Evolutionary conservation across 1,284 basidiomycete genomes (phyloP).

Genomic region (Stygiomarasmius scandens): DNA sequence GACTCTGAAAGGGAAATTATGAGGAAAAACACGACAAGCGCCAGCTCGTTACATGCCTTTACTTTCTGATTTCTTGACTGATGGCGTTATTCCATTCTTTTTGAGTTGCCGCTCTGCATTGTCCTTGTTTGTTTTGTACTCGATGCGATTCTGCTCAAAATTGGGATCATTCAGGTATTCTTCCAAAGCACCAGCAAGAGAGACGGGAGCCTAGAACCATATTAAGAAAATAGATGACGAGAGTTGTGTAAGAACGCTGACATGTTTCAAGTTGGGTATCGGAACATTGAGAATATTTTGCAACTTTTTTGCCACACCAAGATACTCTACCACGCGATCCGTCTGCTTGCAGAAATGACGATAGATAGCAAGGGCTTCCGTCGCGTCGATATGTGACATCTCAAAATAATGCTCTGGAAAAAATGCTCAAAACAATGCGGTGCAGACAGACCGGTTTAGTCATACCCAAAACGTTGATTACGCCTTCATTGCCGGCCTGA

Average conservation of each 20-base stretch:
- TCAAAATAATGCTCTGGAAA: slow-evolving; percentile 95
- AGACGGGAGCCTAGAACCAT: slow-evolving; percentile 80
- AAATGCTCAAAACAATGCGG: slow-evolving; percentile 1
- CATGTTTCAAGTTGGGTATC: slow-evolving; percentile 94
- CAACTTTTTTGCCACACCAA: slow-evolving; percentile 90
- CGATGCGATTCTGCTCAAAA: slow-evolving; percentile 92
- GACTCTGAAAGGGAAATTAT: slow-evolving; percentile 8
- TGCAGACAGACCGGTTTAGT: neutral
- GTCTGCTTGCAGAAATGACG: slow-evolving; percentile 95
- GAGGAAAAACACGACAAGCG: neutral
- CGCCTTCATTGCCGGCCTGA: slow-evolving; percentile 96
- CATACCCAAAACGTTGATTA: slow-evolving; percentile 92
- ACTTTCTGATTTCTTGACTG: slow-evolving; percentile 8
- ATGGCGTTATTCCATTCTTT: slow-evolving; percentile 23
- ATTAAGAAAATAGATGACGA: neutral
- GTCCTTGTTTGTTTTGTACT: slow-evolving; percentile 89
- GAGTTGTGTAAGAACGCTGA: slow-evolving; percentile 37
- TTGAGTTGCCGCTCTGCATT: slow-evolving; percentile 56
- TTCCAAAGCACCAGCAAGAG: slow-evolving; percentile 89
- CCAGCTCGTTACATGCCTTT: slow-evolving; percentile 12
- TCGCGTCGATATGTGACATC: slow-evolving; percentile 93
- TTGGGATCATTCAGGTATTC: slow-evolving; percentile 96
- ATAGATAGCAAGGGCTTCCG: slow-evolving; percentile 87
- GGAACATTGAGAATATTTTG: slow-evolving; percentile 92
- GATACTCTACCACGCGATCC: slow-evolving; percentile 91